phyloP scores from a whole-genome alignment of 1,284 basidiomycete species.

The Limonomyces culmigenus region DNA sequence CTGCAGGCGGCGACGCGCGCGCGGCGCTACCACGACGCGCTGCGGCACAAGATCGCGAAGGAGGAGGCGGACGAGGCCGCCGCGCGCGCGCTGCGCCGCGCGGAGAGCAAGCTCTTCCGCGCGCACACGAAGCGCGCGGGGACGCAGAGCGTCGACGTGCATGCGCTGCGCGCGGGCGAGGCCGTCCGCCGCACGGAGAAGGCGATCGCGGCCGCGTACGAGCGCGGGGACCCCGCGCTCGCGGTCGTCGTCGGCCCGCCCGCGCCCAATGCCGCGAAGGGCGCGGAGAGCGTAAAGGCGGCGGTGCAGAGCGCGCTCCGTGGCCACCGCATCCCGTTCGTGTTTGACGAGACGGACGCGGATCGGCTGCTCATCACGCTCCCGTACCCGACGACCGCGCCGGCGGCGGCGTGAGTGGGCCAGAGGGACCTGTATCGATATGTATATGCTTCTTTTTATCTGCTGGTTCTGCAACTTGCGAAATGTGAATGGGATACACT shows the following conservation, averaged over 20 bases:
- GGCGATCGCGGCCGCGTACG: slow-evolving; percentile 40
- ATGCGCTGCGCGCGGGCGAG: slow-evolving; percentile 60
- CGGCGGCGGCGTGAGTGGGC: no score
- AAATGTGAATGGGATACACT: no score
- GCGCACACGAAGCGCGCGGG: slow-evolving; percentile 23
- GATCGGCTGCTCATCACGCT: no score
- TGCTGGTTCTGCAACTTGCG: no score
- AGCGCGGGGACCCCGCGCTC: slow-evolving; percentile 33
- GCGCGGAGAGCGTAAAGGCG: no score
- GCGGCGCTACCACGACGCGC: not conserved
- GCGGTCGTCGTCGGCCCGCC: slow-evolving; percentile 67
- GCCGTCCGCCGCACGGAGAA: slow-evolving; percentile 44
- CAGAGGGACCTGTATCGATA: no score
- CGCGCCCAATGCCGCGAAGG: no score
- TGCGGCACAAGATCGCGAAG: not conserved
- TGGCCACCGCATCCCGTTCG: no score
- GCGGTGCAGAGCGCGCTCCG: no score
- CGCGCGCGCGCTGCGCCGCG: not conserved
- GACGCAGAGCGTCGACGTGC: slow-evolving; percentile 50
- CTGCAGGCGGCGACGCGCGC: not conserved
- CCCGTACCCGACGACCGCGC: no score
- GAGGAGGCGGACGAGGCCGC: not conserved
- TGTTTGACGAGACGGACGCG: no score
- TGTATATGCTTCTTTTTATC: no score
- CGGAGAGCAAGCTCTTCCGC: not conserved